These are phyloP conservation scores for Elasticomyces elasticus DNA, from an alignment of 495 filamentous ascomycete species.

Conservation along the genomic window DNA sequence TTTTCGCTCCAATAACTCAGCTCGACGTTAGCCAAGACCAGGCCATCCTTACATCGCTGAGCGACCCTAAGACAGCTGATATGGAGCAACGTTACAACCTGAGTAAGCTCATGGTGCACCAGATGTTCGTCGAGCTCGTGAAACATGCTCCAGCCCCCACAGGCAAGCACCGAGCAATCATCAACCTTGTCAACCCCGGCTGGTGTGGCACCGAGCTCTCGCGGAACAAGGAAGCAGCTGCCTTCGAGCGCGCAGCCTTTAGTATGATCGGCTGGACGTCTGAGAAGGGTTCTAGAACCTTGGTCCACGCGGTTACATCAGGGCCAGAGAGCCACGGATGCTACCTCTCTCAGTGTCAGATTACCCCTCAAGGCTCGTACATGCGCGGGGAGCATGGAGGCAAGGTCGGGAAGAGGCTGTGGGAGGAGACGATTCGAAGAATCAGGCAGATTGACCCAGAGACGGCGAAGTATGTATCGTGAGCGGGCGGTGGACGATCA, in stretches of 20 bases:
- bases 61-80: constrained; percentile 19
- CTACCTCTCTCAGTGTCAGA: constrained; percentile 24
- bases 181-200: constrained; percentile 35
- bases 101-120: constrained; percentile 19
- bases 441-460: constrained; percentile 23
- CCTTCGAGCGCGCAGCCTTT: constrained; percentile 5
- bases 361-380: constrained; percentile 9
- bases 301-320: constrained; percentile 31
- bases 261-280: constrained; percentile 27
- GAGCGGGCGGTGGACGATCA: too few relatives aligned
- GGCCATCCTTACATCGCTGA: not conserved
- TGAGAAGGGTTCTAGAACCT: constrained; percentile 32
- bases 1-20: constrained; percentile 1
- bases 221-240: constrained; percentile 10
- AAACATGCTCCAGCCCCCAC: constrained; percentile 10
- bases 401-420: constrained; percentile 18
- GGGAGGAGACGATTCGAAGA: constrained; percentile 18
- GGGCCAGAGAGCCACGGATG: constrained; percentile 28
- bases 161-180: constrained; percentile 19
- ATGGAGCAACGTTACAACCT: constrained; percentile 25
- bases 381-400: constrained; percentile 22
- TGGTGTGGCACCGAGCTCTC: constrained; percentile 30
- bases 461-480: constrained; percentile 3
- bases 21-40: not conserved
- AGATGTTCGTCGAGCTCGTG: not conserved